Conservation (phyloP, 352 stramenopile genomes). For the Lagenidium sp. region DNA sequence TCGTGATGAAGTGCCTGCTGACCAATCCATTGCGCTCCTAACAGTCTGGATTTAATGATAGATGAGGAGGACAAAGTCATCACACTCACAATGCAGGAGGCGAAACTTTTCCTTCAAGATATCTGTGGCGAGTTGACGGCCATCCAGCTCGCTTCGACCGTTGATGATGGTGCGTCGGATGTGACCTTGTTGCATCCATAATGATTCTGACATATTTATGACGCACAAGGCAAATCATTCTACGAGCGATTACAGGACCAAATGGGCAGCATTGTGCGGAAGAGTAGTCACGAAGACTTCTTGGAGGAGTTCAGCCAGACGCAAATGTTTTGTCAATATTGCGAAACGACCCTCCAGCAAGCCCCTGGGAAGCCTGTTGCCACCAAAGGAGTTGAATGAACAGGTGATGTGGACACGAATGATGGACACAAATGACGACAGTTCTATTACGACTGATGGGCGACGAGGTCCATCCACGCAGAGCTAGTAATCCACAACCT, state of each 20-base stretch:
- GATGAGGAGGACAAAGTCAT: constrained; percentile 74
- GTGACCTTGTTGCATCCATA: too few species aligned
- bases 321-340: constrained; percentile 83
- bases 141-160: constrained; percentile 27
- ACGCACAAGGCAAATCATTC: constrained; percentile 26
- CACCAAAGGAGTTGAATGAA: not conserved
- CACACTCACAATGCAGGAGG: constrained; percentile 58
- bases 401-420: too few species aligned
- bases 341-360: constrained; percentile 64
- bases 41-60: too few species aligned
- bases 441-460: too few species aligned
- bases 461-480: too few species aligned
- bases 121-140: constrained; percentile 62
- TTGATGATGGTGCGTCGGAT: too few species aligned
- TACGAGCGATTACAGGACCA: constrained; percentile 77
- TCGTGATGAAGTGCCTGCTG: too few species aligned
- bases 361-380: constrained; percentile 1
- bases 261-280: constrained; percentile 52
- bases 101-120: constrained; percentile 58
- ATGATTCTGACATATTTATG: too few species aligned
- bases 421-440: too few species aligned
- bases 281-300: constrained; percentile 63
- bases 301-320: constrained; percentile 80
- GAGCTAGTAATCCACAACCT: constrained; percentile 81
- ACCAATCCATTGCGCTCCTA: too few species aligned